Evolutionary conservation across 768 basidiomycete species (phyloP).

Genomic region (Asterophora lycoperdoides): DNA sequence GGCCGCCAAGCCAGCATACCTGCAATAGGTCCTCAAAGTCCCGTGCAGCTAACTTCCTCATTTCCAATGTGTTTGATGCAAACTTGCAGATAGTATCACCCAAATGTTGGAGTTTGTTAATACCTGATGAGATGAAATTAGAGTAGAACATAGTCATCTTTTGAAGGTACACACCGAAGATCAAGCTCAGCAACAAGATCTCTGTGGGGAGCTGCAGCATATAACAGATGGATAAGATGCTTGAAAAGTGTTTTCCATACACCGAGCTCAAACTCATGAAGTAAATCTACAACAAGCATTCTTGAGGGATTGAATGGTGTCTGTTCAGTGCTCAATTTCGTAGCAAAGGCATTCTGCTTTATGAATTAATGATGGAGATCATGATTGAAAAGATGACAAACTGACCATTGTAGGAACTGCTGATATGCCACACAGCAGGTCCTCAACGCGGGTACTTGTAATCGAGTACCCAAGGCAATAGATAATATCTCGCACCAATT

Average conservation of each 20-base stretch:
- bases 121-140: conserved; percentile 20
- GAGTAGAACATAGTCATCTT: neutral
- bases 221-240: conserved; percentile 31
- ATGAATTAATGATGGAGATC: neutral
- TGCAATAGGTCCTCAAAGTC: conserved; percentile 28
- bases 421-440: conserved; percentile 8
- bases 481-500: too few species aligned
- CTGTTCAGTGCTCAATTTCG: neutral
- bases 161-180: conserved; percentile 11
- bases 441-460: too few species aligned
- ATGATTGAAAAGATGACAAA: neutral
- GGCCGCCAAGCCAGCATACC: too few species aligned
- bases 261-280: too few species aligned
- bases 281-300: too few species aligned
- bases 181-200: conserved; percentile 18
- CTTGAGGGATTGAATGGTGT: conserved; percentile 22
- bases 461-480: too few species aligned
- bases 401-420: conserved; percentile 28
- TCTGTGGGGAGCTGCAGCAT: conserved; percentile 8
- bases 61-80: too few species aligned
- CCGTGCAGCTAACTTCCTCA: conserved; percentile 17
- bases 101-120: conserved; percentile 27
- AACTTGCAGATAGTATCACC: conserved; percentile 18
- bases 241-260: conserved; percentile 32
- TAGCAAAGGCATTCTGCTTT: conserved; percentile 1